Base-by-base conservation (phyloP, 2,329 filamentous ascomycete species). In the Cladosporium velox region DNA sequence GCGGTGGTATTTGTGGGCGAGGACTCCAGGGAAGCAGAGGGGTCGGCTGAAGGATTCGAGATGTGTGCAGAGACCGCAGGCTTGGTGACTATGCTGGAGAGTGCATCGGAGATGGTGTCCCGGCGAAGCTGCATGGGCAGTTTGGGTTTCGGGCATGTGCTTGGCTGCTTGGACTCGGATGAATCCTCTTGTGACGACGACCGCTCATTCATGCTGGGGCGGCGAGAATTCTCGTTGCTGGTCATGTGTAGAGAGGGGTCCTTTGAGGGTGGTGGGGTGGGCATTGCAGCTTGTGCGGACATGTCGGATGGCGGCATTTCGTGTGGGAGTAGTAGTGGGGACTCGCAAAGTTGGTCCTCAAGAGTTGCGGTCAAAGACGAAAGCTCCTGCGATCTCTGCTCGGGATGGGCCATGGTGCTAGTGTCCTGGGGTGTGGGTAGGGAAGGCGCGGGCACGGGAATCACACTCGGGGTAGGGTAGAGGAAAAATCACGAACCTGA, bases 401-500 rank as follows among this genome's bases (percentile, higher is more conserved):
- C 52, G 64, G 64, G 54, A 59, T 65, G 59, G 63, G 59, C 65
- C 67, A 63, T 68, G 11, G 34, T 58, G 62, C 67, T 68, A 63
- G 63, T 67, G 65, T 44, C 41, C 64, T 59, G 57, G 64, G 57
- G 64, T 51, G 62, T 35, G 51, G 52, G 38, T 44, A 49, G 47
- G 62, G 52, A 59, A 49, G 52, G 62, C 44, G 62, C 52, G 51
- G 44, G 52, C 21, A 51, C 41, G 55, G 54, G 28, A 51, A 32
- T 28, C 57, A 65, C 38, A 34, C 55, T 59, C 34, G 55, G 38
- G 32, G 32, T 32, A 55, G 54, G 57, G 28, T 51, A 52, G 15
- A 52, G 18, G 34, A 32, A 84, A 87, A 88, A 85, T 87, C 87
- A 97, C 95, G 90, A 96, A 99, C 95, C 94, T 99, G 95, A 84